Evolutionary conservation across 805 yeast species (phyloP).

Genomic region (Teunomyces barrocoloradensis): DNA sequence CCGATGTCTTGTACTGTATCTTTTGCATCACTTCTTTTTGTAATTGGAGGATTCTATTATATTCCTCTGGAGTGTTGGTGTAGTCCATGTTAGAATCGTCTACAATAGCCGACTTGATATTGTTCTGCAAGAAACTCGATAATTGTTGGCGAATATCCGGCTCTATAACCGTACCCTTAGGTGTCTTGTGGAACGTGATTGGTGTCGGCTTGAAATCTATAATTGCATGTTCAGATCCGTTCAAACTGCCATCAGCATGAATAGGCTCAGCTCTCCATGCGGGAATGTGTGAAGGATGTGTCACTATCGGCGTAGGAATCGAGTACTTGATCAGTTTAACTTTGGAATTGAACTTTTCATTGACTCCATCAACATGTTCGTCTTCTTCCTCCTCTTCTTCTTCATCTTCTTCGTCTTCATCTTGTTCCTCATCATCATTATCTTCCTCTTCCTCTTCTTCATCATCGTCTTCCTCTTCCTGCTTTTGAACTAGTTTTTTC

Average conservation of each 20-base stretch:
- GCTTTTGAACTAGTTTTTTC: conserved; percentile 1
- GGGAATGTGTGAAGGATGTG: conserved; percentile 46
- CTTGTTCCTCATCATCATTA: not conserved
- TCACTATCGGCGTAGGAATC: conserved; percentile 34
- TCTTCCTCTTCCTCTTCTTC: not conserved
- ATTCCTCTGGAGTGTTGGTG: conserved; percentile 50
- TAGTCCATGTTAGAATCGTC: conserved; percentile 37
- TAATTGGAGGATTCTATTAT: conserved; percentile 49
- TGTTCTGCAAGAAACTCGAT: conserved; percentile 22
- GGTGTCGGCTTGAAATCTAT: conserved; percentile 29
- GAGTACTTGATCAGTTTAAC: conserved; percentile 29
- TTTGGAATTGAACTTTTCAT: conserved; percentile 19
- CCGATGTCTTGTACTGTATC: conserved; percentile 37
- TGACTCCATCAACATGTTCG: conserved; percentile 6
- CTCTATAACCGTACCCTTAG: conserved; percentile 13
- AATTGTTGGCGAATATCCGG: conserved; percentile 30
- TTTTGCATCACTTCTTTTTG: conserved; percentile 51
- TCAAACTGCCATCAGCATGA: conserved; percentile 15
- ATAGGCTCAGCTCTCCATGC: conserved; percentile 33
- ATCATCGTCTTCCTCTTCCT: not conserved
- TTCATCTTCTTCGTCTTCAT: not conserved
- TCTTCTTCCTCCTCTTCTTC: conserved; percentile 3
- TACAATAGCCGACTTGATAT: conserved; percentile 34
- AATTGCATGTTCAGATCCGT: conserved; percentile 15
- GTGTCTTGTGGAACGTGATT: conserved; percentile 20